Evolutionary conservation across 306 rosid species (phyloP), one percentile per base, ranked within the genome.

Genomic region (Prunus fruticosa): DNA sequence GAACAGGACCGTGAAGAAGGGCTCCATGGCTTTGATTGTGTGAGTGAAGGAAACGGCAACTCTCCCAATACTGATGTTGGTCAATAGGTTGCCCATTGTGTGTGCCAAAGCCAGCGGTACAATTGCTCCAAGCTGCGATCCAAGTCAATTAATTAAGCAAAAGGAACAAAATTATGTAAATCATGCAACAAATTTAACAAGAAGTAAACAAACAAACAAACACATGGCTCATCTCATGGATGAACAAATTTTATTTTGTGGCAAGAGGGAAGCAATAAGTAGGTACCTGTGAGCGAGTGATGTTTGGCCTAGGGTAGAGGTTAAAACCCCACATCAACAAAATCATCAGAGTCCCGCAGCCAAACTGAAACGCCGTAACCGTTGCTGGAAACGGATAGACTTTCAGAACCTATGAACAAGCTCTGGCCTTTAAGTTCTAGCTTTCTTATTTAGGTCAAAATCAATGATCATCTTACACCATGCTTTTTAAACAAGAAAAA

Each of bases 321-420:
- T 91, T 89, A 25, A 89, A 72, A 28, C 76, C 22, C 97, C 95
- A 91, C 66, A 91, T 67, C 76, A 91, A 76, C 71, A 62, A 82
- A 47, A 86, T 83, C 85, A 88, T 80, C 74, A 88, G 6, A 2
- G 93, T 34, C 30, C 82, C 84, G 65, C 87, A 83, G 66, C 89
- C 89, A 41, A 85, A 80, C 51, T 91, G 91, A 77, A 89, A 86
- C 46, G 90, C 87, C 23, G 95, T 89, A 38, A 91, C 87, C 52
- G 95, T 91, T 74, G 97, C 93, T 80, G 95, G 95, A 86, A 91
- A 91, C 80, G 95, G 91, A 85, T 88, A 91, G 85, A 86, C 91
- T 91, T 91, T 89, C 88, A 91, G 87, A 88, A 89, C 91, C 97
- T 91, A 84, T 79, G 78, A 84, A 71, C 83, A 83, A 75, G 81